These are phyloP conservation scores for Paxillus ammoniavirescens DNA, from an alignment of 768 basidiomycete species.

Conservation along the genomic window DNA sequence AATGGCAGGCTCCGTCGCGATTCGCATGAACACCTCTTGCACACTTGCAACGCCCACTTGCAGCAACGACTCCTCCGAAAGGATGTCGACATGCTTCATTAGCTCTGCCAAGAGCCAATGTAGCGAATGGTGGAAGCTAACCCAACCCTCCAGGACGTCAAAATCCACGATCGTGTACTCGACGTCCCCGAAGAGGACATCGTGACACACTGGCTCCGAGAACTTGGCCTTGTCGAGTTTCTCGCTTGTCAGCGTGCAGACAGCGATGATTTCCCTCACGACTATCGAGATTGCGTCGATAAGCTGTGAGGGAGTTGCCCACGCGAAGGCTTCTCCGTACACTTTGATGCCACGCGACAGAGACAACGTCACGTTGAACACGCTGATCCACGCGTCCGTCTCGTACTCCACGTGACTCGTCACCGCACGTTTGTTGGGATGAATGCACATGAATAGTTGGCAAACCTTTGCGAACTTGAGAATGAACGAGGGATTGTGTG, in stretches of 20 bases:
- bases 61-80: slow-evolving; percentile 53
- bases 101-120: slow-evolving; percentile 90
- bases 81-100: slow-evolving; percentile 75
- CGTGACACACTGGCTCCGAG: slow-evolving; percentile 58
- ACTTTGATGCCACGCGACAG: slow-evolving; percentile 86
- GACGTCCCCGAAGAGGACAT: slow-evolving; percentile 60
- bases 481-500: slow-evolving; percentile 64
- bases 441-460: slow-evolving; percentile 90
- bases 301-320: slow-evolving; percentile 55
- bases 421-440: slow-evolving; percentile 82
- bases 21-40: slow-evolving; percentile 58
- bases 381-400: slow-evolving; percentile 94
- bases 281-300: slow-evolving; percentile 67
- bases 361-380: slow-evolving; percentile 93
- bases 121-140: slow-evolving; percentile 91
- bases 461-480: slow-evolving; percentile 73
- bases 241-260: slow-evolving; percentile 66
- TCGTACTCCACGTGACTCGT: slow-evolving; percentile 93
- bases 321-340: slow-evolving; percentile 81
- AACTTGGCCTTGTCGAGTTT: slow-evolving; percentile 69
- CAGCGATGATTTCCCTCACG: slow-evolving; percentile 67
- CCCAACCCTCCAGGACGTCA: slow-evolving; percentile 76
- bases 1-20: slow-evolving; percentile 65
- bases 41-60: slow-evolving; percentile 54
- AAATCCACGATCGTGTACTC: slow-evolving; percentile 69